Evolutionary conservation across 257 asterid genomes (phyloP).

Genomic region (Paraleonurus japonicus): DNA sequence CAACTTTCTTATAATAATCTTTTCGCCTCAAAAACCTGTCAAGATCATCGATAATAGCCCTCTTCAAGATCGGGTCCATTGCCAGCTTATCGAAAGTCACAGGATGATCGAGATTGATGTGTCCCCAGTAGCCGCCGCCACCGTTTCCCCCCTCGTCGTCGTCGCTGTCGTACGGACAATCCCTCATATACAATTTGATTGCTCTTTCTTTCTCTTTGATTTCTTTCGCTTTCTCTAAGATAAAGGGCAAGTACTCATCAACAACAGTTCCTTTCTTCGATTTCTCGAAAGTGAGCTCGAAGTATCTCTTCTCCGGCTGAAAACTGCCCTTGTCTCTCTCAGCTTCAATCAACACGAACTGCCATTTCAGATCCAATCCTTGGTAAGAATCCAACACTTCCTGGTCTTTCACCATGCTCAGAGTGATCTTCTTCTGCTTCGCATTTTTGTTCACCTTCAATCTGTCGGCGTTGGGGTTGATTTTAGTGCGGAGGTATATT

Average conservation of each 20-base stretch:
- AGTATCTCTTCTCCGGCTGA: conserved; percentile 48
- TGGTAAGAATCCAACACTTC: conserved; percentile 37
- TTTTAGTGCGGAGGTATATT: conserved; percentile 53
- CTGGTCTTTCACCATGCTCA: conserved; percentile 58
- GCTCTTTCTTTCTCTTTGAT: conserved; percentile 42
- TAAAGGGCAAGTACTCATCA: conserved; percentile 53
- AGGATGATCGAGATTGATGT: conserved; percentile 69
- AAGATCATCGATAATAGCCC: conserved; percentile 52
- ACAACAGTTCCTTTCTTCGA: conserved; percentile 35
- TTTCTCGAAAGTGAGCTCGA: conserved; percentile 63
- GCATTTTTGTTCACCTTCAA: conserved; percentile 49
- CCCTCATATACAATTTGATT: conserved; percentile 66
- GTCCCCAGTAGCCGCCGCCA: conserved; percentile 62
- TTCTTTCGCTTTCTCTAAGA: conserved; percentile 52
- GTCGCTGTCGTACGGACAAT: conserved; percentile 39
- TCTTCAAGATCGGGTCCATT: conserved; percentile 58
- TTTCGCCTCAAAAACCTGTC: conserved; percentile 73
- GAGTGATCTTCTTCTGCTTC: conserved; percentile 45
- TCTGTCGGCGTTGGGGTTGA: conserved; percentile 49
- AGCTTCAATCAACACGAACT: conserved; percentile 49
- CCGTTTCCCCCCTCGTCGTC: conserved; percentile 49
- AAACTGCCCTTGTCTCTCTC: conserved; percentile 20
- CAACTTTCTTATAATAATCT: conserved; percentile 71
- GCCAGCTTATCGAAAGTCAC: conserved; percentile 71
- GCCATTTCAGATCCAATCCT: conserved; percentile 48